Conservation (phyloP, 1,284 basidiomycete genomes). For the Cutaneotrichosporon cyanovorans region DNA sequence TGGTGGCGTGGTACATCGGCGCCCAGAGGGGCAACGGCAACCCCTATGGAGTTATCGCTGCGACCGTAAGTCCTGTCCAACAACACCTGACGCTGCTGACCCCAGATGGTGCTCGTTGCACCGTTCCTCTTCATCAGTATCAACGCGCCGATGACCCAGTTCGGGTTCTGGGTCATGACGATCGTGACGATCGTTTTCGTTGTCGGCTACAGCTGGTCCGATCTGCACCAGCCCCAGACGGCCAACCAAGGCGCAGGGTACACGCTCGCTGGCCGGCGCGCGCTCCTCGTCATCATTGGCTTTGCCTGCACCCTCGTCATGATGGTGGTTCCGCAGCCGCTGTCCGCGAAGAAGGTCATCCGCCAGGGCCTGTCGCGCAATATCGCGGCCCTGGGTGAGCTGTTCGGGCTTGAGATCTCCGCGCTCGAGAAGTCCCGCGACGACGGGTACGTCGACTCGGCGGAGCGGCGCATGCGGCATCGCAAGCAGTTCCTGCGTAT, state of each 20-base stretch:
- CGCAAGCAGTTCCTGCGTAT: slow-evolving; percentile 29
- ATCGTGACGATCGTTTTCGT: slow-evolving; percentile 43
- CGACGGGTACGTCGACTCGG: slow-evolving; percentile 7
- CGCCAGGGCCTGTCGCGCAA: slow-evolving; percentile 35
- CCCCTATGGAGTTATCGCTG: slow-evolving; percentile 55
- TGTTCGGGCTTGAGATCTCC: slow-evolving; percentile 36
- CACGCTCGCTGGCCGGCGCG: slow-evolving; percentile 53
- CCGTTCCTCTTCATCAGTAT: slow-evolving; percentile 55
- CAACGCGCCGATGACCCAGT: slow-evolving; percentile 48
- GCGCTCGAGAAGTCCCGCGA: slow-evolving; percentile 29
- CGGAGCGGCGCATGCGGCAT: slow-evolving; percentile 18
- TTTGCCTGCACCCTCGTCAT: slow-evolving; percentile 39
- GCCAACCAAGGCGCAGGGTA: slow-evolving; percentile 54
- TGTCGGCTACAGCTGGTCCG: slow-evolving; percentile 59
- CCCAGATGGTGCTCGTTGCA: slow-evolving; percentile 49
- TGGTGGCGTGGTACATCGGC: slow-evolving; percentile 55
- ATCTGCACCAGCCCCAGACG: slow-evolving; percentile 50
- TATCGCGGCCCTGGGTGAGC: slow-evolving; percentile 31
- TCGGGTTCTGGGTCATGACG: slow-evolving; percentile 42
- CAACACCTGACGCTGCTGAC: background rate
- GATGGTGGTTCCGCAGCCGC: slow-evolving; percentile 40
- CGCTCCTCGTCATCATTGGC: slow-evolving; percentile 43
- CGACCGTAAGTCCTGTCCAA: slow-evolving; percentile 43
- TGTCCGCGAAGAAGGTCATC: slow-evolving; percentile 34
- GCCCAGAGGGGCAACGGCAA: slow-evolving; percentile 51